Evolutionary conservation across 306 rosid species (phyloP), one percentile per base, ranked within the genome.

Genomic region (Vicia villosa): DNA sequence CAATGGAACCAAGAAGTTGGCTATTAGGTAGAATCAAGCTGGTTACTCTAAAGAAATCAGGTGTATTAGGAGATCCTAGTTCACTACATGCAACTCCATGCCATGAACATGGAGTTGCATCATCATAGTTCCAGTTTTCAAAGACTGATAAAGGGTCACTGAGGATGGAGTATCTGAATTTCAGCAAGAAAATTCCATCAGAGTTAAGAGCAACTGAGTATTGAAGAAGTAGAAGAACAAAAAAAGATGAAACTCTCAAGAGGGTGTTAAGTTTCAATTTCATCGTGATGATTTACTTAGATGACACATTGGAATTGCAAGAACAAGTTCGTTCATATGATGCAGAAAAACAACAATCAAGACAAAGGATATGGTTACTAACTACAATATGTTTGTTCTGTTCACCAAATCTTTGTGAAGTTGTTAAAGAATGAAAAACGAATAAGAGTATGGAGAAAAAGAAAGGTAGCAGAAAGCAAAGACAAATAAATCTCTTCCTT

Each of bases 61-160:
- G 68, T 26, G 82, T 76, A 20, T 84, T 84, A 3, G 84, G 80
- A 60, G 6, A 4, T 36, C 67, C 87, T 16, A 85, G 30, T 61
- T 82, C 85, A 4, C 82, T 43, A 82, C 99, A 94, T 14, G 87
- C 77, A 63, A 94, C 89, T 73, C 99, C 99, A 22, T 5, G 67
- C 99, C 99, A 94, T 7, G 95, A 87, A 77, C 99, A 94, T 10
- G 97, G 96, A 2, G 94, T 85, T 21, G 4, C 78, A 55, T 91
- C 96, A 26, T 75, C 19, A 60, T 83, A 84, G 85, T 87, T 82
- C 99, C 97, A 94, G 80, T 19, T 79, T 2, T 80, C 81, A 26
- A 94, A 42, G 14, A 82, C 89, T 4, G 88, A 84, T 26, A 86
- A 52, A 0, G 99, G 99, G 80, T 94, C 99, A 37, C 85, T 80